Evolutionary conservation across 257 asterid genomes (phyloP), one percentile per base, ranked within the genome.

Genomic region (Oldenlandia corymbosa): DNA sequence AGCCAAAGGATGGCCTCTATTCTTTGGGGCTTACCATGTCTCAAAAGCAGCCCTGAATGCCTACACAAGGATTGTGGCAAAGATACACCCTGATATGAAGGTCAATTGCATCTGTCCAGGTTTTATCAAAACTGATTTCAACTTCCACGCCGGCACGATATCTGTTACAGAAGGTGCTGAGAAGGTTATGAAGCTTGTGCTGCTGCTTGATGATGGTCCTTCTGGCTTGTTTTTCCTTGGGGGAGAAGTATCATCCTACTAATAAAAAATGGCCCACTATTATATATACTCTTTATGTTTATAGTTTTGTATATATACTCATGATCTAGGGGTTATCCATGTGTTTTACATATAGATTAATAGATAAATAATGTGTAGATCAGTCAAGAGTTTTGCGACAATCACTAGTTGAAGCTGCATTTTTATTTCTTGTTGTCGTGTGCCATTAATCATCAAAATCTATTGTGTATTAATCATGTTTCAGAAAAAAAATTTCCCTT

Each of bases 31-130:
- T 47, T 45, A 83, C 68, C 1, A 57, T 73, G 31, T 87, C 67
- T 79, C 89, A 26, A 87, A 87, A 82, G 84, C 81, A 36, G 81
- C 80, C 9, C 43, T 82, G 62, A 82, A 81, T 41, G 86, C 86
- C 1, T 82, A 82, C 76, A 87, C 95, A 20, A 70, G 88, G 55
- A 71, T 84, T 31, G 56, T 82, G 26, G 92, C 90, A 1, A 80
- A 76, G 55, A 74, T 67, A 58, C 65, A 77, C 54, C 83, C 80
- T 0, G 64, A 41, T 26, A 61, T 87, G 66, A 60, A 64, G 64
- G 68, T 80, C 30, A 84, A 82, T 60, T 62, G 82, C 20, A 80
- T 84, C 21, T 74, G 81, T 56, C 92, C 95, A 0, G 92, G 95
- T 1, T 79, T 72, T 83, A 80, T 74, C 58, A 69, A 66, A 21